Evolutionary conservation across 805 yeast genomes (phyloP).

Genomic region (Saccharomycopsis sp.): DNA sequence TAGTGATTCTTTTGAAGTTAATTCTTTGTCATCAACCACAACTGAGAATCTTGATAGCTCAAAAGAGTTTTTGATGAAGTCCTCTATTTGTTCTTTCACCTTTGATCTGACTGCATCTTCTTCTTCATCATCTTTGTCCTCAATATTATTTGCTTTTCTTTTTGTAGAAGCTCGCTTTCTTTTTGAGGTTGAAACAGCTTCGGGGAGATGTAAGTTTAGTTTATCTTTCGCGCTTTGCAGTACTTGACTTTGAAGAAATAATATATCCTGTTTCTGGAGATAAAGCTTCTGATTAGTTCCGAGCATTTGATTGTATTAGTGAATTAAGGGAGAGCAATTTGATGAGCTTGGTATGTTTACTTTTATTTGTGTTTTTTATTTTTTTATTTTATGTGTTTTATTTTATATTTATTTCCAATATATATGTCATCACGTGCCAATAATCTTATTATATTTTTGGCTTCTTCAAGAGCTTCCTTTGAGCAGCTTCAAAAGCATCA

Average conservation of each 20-base stretch:
- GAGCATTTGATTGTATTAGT: no score
- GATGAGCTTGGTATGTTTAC: no score
- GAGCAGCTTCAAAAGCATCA: conserved; percentile 41
- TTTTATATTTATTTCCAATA: no score
- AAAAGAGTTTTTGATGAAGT: conserved; percentile 43
- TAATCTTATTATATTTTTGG: no score
- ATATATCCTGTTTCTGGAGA: conserved; percentile 45
- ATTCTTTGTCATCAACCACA: conserved; percentile 46
- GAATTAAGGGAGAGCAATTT: no score
- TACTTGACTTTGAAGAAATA: conserved; percentile 38
- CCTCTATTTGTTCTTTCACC: conserved; percentile 36
- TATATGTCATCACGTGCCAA: no score
- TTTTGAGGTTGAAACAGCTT: not conserved
- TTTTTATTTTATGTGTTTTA: no score
- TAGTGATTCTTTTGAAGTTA: conserved; percentile 25
- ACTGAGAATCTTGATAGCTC: conserved; percentile 49
- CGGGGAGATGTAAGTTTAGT: conserved; percentile 40
- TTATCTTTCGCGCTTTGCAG: conserved; percentile 34
- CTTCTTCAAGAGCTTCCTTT: conserved; percentile 31
- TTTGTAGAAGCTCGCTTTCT: not conserved
- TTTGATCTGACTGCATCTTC: conserved; percentile 38
- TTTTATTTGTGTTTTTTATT: no score
- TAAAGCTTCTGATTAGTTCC: conserved; percentile 36
- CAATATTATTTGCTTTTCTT: conserved; percentile 5
- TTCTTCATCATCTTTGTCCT: conserved; percentile 19